A percentile compares a stretch with the other conserved stretches of the same genome.
Evolutionary conservation across 202 grass and related monocot species (phyloP).

Genomic region (Elaeis oleifera): DNA sequence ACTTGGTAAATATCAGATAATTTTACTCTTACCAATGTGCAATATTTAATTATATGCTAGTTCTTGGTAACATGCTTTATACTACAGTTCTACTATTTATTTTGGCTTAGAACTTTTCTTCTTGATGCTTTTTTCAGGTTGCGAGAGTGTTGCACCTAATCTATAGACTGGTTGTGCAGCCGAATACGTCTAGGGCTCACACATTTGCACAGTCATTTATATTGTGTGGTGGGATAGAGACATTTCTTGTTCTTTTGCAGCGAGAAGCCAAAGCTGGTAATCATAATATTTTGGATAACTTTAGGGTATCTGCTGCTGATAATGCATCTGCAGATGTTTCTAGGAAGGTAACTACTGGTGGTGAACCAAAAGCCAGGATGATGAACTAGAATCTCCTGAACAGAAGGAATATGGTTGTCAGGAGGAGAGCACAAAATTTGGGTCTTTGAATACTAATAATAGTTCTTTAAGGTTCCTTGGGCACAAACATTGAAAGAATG

Average conservation of each 20-base stretch:
- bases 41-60: too few species aligned
- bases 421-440: slow-evolving; percentile 30
- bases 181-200: slow-evolving; percentile 72
- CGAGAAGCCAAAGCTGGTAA: slow-evolving; percentile 75
- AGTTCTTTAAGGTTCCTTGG: slow-evolving; percentile 18
- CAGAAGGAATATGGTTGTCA: slow-evolving; percentile 21
- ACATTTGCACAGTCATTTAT: slow-evolving; percentile 89
- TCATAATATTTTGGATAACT: slow-evolving; percentile 49
- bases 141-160: slow-evolving; percentile 93
- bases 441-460: slow-evolving; percentile 27
- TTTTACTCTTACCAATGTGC: too few species aligned
- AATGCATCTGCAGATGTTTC: slow-evolving; percentile 23
- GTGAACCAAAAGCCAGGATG: slow-evolving; percentile 22
- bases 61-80: too few species aligned
- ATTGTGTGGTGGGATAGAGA: slow-evolving; percentile 69
- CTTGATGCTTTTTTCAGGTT: slow-evolving; percentile 49
- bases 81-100: slow-evolving; percentile 5
- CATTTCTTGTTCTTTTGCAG: slow-evolving; percentile 92
- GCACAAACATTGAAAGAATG: slow-evolving; percentile 45
- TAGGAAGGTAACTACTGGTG: slow-evolving; percentile 25
- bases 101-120: neutral
- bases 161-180: slow-evolving; percentile 89
- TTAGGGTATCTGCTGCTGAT: slow-evolving; percentile 31
- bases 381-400: slow-evolving; percentile 36
- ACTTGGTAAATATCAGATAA: too few species aligned